Evolutionary conservation across 2,329 filamentous ascomycete species (phyloP).

Genomic region (Fusarium foetens): DNA sequence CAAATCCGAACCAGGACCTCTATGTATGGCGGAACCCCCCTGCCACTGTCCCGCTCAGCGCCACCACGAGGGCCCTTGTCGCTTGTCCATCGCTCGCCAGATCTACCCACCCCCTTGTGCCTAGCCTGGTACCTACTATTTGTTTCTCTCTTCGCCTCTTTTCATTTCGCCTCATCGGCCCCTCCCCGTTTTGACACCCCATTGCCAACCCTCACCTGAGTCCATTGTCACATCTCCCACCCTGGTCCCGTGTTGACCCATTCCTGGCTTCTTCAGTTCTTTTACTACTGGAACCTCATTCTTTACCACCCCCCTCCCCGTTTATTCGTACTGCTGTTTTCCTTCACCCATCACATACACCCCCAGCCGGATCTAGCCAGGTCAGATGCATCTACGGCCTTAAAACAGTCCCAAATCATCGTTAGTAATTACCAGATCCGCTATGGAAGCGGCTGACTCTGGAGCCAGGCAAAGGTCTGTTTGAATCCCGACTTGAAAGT

Average conservation of each 20-base stretch:
- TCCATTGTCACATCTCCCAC: constrained; percentile 43
- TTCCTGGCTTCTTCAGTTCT: constrained; percentile 42
- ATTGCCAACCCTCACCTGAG: constrained; percentile 44
- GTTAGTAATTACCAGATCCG: constrained; percentile 51
- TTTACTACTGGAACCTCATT: constrained; percentile 37
- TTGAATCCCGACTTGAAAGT: constrained; percentile 42
- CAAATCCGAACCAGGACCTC: constrained; percentile 31
- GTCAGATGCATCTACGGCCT: constrained; percentile 52
- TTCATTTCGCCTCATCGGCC: constrained; percentile 43
- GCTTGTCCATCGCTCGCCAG: constrained; percentile 47
- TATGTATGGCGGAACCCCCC: constrained; percentile 32
- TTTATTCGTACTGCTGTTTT: constrained; percentile 31
- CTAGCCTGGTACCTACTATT: constrained; percentile 39
- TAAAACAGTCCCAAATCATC: constrained; percentile 51
- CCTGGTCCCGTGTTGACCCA: constrained; percentile 45
- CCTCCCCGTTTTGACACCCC: constrained; percentile 39
- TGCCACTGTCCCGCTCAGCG: constrained; percentile 46
- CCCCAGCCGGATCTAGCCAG: constrained; percentile 47
- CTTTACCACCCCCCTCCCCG: constrained; percentile 36
- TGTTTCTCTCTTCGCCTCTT: constrained; percentile 38
- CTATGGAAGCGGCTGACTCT: constrained; percentile 54
- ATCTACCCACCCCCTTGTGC: constrained; percentile 46
- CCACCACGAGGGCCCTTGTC: constrained; percentile 50
- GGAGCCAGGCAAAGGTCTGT: constrained; percentile 53
- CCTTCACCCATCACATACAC: constrained; percentile 34